These are phyloP conservation scores for Elongisporangium prolatum DNA, from an alignment of 352 stramenopile genomes.

Conservation along the genomic window DNA sequence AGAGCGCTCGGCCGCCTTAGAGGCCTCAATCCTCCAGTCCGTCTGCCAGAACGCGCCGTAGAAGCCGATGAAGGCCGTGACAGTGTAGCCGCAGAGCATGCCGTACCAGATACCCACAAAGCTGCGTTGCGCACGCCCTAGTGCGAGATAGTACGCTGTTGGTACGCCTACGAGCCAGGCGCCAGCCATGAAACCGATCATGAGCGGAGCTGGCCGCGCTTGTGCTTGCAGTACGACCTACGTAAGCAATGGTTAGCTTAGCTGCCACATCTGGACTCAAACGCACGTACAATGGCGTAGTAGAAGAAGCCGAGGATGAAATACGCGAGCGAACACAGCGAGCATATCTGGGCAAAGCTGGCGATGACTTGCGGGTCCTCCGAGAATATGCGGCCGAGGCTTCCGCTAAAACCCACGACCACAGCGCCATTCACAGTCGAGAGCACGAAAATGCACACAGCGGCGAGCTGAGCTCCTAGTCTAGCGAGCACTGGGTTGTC, in stretches of 20 bases:
- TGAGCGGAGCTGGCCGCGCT: conserved; percentile 42
- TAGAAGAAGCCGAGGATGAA: conserved; percentile 80
- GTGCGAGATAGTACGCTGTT: conserved; percentile 57
- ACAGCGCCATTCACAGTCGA: conserved; percentile 31
- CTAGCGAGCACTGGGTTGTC: conserved; percentile 32
- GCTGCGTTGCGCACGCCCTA: conserved; percentile 22
- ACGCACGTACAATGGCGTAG: conserved; percentile 52
- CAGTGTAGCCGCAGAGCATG: conserved; percentile 63
- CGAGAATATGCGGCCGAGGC: conserved; percentile 70
- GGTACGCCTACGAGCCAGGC: conserved; percentile 79
- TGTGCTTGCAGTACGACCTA: conserved; percentile 72
- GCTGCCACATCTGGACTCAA: too few relatives aligned
- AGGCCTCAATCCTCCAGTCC: conserved; percentile 56
- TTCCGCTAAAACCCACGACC: conserved; percentile 35
- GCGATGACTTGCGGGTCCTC: conserved; percentile 55
- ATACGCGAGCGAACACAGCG: conserved; percentile 55
- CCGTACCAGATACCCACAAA: conserved; percentile 75
- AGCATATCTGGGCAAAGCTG: conserved; percentile 58
- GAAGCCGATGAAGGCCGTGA: conserved; percentile 72
- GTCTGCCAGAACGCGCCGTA: conserved; percentile 42
- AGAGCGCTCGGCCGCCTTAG: conserved; percentile 48
- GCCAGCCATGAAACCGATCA: conserved; percentile 47
- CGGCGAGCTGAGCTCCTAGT: conserved; percentile 51
- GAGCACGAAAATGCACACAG: conserved; percentile 35
- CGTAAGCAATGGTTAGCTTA: conserved; percentile 1